Evolutionary conservation across 345 rosid genomes (phyloP).

Genomic region (Jatropha curcas): DNA sequence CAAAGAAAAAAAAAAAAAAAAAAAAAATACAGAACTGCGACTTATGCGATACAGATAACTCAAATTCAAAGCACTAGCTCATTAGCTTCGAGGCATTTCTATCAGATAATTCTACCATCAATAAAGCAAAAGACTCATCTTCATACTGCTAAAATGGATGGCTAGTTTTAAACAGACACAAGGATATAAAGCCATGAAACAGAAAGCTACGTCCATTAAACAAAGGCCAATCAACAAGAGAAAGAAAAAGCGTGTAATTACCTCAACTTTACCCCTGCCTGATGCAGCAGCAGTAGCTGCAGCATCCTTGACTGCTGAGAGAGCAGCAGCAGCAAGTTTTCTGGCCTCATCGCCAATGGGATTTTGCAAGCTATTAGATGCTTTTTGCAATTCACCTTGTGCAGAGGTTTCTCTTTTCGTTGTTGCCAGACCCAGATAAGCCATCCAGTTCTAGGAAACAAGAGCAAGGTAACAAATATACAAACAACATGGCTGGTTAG

Average conservation of each 20-base stretch:
- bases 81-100: not conserved
- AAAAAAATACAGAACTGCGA: too few species aligned
- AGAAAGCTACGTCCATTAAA: not conserved
- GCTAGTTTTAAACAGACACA: not conserved
- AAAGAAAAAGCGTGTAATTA: conserved; percentile 20
- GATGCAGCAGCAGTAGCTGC: conserved; percentile 59
- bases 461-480: conserved; percentile 5
- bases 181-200: not conserved
- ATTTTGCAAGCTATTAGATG: conserved; percentile 24
- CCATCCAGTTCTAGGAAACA: conserved; percentile 47
- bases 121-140: not conserved
- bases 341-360: conserved; percentile 56
- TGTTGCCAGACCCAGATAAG: conserved; percentile 45
- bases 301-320: conserved; percentile 80
- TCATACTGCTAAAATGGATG: not conserved
- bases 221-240: not conserved
- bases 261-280: conserved; percentile 80
- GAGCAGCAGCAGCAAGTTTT: conserved; percentile 82
- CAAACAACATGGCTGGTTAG: not conserved
- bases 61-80: not conserved
- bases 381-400: conserved; percentile 18
- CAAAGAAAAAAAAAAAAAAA: too few species aligned
- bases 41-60: too few species aligned
- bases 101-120: not conserved
- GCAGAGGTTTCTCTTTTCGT: conserved; percentile 22